Evolutionary conservation across 2,329 filamentous ascomycete species (phyloP).

Genomic region (Periconia digitata): DNA sequence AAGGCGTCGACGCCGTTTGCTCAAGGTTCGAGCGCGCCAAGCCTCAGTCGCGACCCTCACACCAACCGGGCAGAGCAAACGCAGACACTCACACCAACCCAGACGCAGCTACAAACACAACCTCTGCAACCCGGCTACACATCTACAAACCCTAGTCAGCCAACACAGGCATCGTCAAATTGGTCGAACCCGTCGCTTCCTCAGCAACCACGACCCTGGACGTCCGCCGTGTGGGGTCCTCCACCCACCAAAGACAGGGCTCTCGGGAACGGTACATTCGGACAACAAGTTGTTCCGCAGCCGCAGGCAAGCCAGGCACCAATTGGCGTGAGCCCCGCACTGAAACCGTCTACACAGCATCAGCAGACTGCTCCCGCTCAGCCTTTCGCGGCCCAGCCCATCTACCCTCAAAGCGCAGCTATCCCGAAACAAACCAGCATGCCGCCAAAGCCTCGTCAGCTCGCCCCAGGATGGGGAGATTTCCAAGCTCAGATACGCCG

Average conservation of each 20-base stretch:
- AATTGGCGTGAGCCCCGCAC: conserved; percentile 22
- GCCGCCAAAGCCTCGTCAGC: conserved; percentile 24
- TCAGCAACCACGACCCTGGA: conserved; percentile 24
- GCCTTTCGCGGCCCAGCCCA: conserved; percentile 20
- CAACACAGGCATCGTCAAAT: conserved; percentile 22
- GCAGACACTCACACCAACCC: conserved; percentile 21
- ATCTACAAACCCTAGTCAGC: conserved; percentile 24
- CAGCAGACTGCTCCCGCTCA: conserved; percentile 18
- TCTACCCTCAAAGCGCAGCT: conserved; percentile 21
- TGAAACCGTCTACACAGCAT: conserved; percentile 19
- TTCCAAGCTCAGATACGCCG: conserved; percentile 32
- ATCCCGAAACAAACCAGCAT: conserved; percentile 16
- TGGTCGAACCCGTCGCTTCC: conserved; percentile 25
- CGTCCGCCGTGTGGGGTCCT: conserved; percentile 70
- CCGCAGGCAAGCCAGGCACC: conserved; percentile 25
- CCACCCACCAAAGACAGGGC: conserved; percentile 67
- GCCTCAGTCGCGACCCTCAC: conserved; percentile 25
- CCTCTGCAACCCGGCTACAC: not conserved
- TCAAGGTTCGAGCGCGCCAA: conserved; percentile 16
- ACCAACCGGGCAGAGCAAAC: conserved; percentile 4
- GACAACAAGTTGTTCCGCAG: conserved; percentile 30
- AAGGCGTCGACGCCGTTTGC: conserved; percentile 18
- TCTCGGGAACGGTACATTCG: conserved; percentile 76
- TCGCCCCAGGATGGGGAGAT: conserved; percentile 36
- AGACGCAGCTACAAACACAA: conserved; percentile 13